Evolutionary conservation across 73 alveolate genomes (phyloP), one percentile per base, ranked within the genome.

Genomic region (Paramecium caudatum): DNA sequence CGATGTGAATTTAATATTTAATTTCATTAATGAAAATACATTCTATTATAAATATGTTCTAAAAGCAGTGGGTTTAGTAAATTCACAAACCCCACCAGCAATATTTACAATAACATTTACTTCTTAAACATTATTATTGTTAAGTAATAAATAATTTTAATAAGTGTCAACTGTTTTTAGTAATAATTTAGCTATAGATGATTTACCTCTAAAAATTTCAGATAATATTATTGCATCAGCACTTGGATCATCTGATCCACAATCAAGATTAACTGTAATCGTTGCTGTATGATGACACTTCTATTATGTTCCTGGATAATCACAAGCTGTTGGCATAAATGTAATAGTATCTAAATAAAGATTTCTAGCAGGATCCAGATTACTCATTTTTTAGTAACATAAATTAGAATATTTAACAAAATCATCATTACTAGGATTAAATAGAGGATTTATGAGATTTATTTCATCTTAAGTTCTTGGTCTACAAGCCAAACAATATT

Each of bases 401-500:
- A 37, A 41, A 43, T 74, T 74, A 4, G 69, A 30, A 45, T 3
- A 74, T 5, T 25, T 74, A 21, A 9, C 34, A 8, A 74, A 74
- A 27, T 74, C 69, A 1, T 17, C 34, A 45, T 36, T 39, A 4
- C 45, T 27, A 10, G 88, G 88, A 17, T 74, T 74, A 43, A 74
- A 74, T 43, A 74, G 16, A 16, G 62, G 88, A 39, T 74, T 74
- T 8, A 74, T 43, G 0, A 6, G 3, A 21, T 74, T 41, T n/a
- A 36, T 41, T 13, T 74, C 88, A 27, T 3, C 23, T 41, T 39
- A 3, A 43, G 88, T 74, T 41, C 88, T 0, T 41, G 36, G 45
- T 21, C 88, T 74, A 19, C 88, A 74, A 0, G 70, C 88, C 43
- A 21, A 25, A 39, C 88, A 74, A 74, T 39, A 41, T 15, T 34